Conservation (phyloP, 805 yeast genomes). For the Tetrapisispora phaffii region DNA sequence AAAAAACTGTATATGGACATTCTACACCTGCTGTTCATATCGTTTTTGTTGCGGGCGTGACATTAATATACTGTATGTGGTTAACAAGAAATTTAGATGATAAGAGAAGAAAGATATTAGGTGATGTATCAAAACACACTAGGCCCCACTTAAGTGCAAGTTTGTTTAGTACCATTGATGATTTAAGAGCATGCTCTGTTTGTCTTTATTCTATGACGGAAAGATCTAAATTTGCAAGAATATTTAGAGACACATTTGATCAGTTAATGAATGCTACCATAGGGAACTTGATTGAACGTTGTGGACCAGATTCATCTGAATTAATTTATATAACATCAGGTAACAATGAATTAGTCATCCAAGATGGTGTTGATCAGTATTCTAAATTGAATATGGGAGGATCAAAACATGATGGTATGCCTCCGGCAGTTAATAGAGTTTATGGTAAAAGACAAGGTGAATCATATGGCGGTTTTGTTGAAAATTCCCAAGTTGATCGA, state of each 20-base stretch:
- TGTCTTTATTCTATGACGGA: slow-evolving; percentile 61
- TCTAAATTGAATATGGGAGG: background rate
- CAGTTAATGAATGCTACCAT: slow-evolving; percentile 55
- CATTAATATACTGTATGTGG: slow-evolving; percentile 58
- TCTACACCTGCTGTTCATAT: slow-evolving; percentile 60
- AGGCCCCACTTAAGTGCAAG: slow-evolving; percentile 49
- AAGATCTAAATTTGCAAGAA: slow-evolving; percentile 50
- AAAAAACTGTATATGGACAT: slow-evolving; percentile 51
- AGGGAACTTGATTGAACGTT: slow-evolving; percentile 49
- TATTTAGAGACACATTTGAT: slow-evolving; percentile 59
- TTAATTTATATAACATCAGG: slow-evolving; percentile 32
- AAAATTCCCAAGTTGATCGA: slow-evolving; percentile 30
- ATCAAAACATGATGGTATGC: slow-evolving; percentile 38
- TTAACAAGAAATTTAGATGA: slow-evolving; percentile 54
- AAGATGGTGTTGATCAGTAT: slow-evolving; percentile 4
- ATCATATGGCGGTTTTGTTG: slow-evolving; percentile 30
- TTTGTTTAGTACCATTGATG: slow-evolving; percentile 47
- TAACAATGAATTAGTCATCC: slow-evolving; percentile 2
- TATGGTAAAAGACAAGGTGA: slow-evolving; percentile 26
- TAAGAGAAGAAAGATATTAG: slow-evolving; percentile 41
- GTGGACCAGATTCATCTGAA: slow-evolving; percentile 55
- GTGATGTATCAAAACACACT: slow-evolving; percentile 51
- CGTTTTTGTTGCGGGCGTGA: slow-evolving; percentile 59
- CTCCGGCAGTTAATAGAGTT: slow-evolving; percentile 47
- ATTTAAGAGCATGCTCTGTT: slow-evolving; percentile 56